Evolutionary conservation across 2,329 filamentous ascomycete species (phyloP).

Genomic region (Ophiostoma perfectum): DNA sequence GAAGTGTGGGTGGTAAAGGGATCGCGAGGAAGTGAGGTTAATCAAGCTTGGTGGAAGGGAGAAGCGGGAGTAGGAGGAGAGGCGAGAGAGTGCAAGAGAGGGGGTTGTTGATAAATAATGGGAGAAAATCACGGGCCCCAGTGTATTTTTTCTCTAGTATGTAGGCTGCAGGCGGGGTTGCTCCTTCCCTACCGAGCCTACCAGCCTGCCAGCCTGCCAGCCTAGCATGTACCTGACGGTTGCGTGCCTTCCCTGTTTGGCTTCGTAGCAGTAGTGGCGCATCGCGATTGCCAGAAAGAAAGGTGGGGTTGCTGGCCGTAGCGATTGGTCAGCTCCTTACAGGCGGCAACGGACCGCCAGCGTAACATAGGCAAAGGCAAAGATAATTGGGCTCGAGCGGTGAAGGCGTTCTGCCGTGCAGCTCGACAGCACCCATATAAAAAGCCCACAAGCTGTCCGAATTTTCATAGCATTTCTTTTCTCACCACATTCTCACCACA

Average conservation of each 20-base stretch:
- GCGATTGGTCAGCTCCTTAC: background rate
- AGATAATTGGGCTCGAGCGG: background rate
- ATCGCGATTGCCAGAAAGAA: background rate
- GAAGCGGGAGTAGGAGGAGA: background rate
- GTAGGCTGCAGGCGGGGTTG: background rate
- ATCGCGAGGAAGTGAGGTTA: slow-evolving; percentile 1
- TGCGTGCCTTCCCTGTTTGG: background rate
- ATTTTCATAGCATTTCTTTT: background rate
- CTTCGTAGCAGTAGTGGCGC: background rate
- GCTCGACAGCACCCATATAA: background rate
- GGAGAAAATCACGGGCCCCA: slow-evolving; percentile 6
- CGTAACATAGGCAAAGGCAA: background rate
- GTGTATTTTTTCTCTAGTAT: background rate
- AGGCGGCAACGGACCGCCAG: background rate
- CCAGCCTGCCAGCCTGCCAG: background rate
- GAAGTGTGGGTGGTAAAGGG: background rate
- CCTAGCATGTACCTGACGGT: background rate
- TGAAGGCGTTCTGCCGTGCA: background rate
- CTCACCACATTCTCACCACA: background rate
- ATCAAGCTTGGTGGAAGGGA: too few relatives aligned
- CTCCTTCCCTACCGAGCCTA: slow-evolving; percentile 1
- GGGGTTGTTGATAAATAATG: slow-evolving; percentile 12
- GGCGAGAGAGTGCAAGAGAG: background rate
- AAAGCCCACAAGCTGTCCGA: background rate
- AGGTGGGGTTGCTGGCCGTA: background rate